Evolutionary conservation across 257 asterid species (phyloP).

Genomic region (Perilla frutescens): DNA sequence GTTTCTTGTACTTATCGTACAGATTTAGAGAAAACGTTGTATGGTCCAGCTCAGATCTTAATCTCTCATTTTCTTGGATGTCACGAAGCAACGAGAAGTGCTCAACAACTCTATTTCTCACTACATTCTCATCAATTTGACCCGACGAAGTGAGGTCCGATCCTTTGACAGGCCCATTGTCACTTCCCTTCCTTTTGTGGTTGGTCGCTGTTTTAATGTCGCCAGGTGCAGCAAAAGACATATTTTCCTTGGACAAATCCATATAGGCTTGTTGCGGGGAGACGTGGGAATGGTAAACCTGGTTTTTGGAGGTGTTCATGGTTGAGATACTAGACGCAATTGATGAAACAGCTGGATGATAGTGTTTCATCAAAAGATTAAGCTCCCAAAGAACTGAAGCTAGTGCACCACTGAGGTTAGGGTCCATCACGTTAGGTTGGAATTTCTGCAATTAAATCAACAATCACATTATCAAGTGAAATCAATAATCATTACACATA

Average conservation of each 20-base stretch:
- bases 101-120: conserved; percentile 62
- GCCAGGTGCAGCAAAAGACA: conserved; percentile 41
- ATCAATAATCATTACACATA: neutral
- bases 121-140: conserved; percentile 51
- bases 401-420: conserved; percentile 92
- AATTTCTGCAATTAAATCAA: conserved; percentile 62
- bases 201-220: conserved; percentile 40
- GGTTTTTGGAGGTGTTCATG: conserved; percentile 62
- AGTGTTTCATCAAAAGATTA: conserved; percentile 78
- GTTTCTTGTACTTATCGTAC: conserved; percentile 59
- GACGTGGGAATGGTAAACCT: conserved; percentile 59
- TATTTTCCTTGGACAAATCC: conserved; percentile 57
- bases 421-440: conserved; percentile 83
- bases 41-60: conserved; percentile 66
- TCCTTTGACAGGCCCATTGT: conserved; percentile 23
- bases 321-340: conserved; percentile 70
- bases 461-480: neutral
- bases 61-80: conserved; percentile 71
- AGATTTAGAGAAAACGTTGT: conserved; percentile 54
- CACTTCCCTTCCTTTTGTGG: conserved; percentile 52
- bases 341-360: conserved; percentile 71
- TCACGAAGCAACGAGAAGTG: conserved; percentile 65
- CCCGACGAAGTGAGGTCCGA: conserved; percentile 30
- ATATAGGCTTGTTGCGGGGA: conserved; percentile 84
- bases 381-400: conserved; percentile 99